These are phyloP conservation scores for Parathielavia appendiculata DNA, from an alignment of 495 filamentous ascomycete genomes.

Conservation along the genomic window DNA sequence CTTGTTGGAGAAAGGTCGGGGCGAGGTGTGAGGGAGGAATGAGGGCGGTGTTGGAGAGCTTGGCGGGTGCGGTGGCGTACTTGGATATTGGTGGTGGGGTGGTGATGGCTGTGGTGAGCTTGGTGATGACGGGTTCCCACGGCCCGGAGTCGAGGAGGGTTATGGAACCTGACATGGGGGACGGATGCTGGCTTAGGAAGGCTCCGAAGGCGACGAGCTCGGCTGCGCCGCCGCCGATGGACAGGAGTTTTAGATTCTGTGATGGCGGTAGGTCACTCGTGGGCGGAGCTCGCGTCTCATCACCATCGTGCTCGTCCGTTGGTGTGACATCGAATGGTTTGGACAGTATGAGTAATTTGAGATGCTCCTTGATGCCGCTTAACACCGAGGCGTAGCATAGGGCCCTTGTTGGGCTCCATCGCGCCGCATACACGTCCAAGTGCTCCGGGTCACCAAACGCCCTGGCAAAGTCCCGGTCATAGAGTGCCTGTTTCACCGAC, in stretches of 20 bases:
- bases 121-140: conserved; percentile 59
- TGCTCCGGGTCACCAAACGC: conserved; percentile 69
- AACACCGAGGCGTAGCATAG: conserved; percentile 73
- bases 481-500: conserved; percentile 75
- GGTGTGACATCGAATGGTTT: background rate
- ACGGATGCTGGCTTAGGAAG: conserved; percentile 45
- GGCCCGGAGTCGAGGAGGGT: conserved; percentile 72
- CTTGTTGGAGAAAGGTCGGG: conserved; percentile 52
- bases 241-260: conserved; percentile 47
- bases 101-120: conserved; percentile 46
- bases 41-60: conserved; percentile 42
- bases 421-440: conserved; percentile 72
- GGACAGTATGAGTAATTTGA: conserved; percentile 23
- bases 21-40: conserved; percentile 36
- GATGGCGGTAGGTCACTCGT: background rate
- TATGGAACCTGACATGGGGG: conserved; percentile 36
- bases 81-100: conserved; percentile 46
- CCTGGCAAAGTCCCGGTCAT: conserved; percentile 70
- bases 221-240: conserved; percentile 82
- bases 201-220: conserved; percentile 74
- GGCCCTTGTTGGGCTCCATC: conserved; percentile 81
- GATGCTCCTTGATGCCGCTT: conserved; percentile 39
- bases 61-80: conserved; percentile 51
- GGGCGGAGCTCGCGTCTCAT: background rate
- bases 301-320: background rate